phyloP scores from a whole-genome alignment of 805 yeast species.

The Candida peoriensis region DNA sequence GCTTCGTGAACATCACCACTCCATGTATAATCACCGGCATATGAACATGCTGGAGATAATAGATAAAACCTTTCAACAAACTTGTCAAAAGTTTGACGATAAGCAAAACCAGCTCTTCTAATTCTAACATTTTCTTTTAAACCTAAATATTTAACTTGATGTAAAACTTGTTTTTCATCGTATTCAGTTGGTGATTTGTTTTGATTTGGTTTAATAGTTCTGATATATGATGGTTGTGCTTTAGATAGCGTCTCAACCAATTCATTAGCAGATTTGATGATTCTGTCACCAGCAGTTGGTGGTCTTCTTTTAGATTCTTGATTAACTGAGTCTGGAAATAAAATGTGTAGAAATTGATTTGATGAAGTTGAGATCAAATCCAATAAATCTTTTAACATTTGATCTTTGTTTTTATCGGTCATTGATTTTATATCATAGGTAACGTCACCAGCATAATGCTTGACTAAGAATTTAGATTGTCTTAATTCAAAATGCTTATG shows the following conservation, averaged over 20 bases:
- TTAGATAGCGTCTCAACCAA: constrained; percentile 84
- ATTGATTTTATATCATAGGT: constrained; percentile 82
- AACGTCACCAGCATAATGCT: constrained; percentile 99
- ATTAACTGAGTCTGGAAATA: constrained; percentile 65
- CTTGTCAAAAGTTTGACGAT: constrained; percentile 93
- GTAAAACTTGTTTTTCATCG: constrained; percentile 84
- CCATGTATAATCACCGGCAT: constrained; percentile 79
- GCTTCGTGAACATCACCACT: constrained; percentile 54
- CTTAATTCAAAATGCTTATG: constrained; percentile 90
- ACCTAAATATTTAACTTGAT: constrained; percentile 93
- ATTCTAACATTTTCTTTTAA: constrained; percentile 95
- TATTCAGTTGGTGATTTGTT: constrained; percentile 86
- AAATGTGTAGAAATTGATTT: constrained; percentile 52
- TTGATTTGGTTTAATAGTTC: constrained; percentile 97
- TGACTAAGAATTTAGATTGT: constrained; percentile 79
- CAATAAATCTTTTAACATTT: constrained; percentile 79
- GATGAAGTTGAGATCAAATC: constrained; percentile 71
- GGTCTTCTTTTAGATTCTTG: constrained; percentile 75
- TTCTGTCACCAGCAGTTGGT: constrained; percentile 94
- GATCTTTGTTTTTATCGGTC: constrained; percentile 97
- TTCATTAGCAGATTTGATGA: constrained; percentile 85
- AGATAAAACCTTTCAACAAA: constrained; percentile 92
- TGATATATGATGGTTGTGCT: constrained; percentile 92
- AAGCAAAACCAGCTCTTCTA: constrained; percentile 98
- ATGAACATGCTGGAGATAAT: constrained; percentile 83